phyloP scores from a whole-genome alignment of 306 rosid species.

The Citrullus colocynthis region DNA sequence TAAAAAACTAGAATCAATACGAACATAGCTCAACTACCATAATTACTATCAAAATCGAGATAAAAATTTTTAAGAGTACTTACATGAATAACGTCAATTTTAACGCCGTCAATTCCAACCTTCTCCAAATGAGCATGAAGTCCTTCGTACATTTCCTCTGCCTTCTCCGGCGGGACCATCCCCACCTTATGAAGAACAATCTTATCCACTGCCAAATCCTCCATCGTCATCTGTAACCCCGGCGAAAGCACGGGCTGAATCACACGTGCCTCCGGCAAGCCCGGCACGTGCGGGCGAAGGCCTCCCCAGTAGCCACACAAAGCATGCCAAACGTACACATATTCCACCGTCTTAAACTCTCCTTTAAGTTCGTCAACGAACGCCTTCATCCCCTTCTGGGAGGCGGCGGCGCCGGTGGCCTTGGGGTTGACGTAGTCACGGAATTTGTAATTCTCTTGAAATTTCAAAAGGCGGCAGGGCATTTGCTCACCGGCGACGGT shows the following conservation, averaged over 20 bases:
- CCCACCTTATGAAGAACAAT: constrained; percentile 56
- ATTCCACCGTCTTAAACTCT: constrained; percentile 46
- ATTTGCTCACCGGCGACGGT: constrained; percentile 75
- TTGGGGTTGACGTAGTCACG: constrained; percentile 33
- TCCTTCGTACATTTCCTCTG: constrained; percentile 59
- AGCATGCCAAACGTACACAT: constrained; percentile 95
- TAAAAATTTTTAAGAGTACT: background rate
- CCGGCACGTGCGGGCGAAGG: constrained; percentile 50
- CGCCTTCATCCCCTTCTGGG: constrained; percentile 44
- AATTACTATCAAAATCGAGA: no score
- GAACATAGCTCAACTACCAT: no score
- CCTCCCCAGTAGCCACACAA: constrained; percentile 97
- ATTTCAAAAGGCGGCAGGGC: constrained; percentile 75
- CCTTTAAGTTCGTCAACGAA: constrained; percentile 59
- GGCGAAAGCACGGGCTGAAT: constrained; percentile 37
- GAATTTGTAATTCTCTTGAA: constrained; percentile 61
- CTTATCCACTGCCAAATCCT: constrained; percentile 88
- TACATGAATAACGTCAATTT: constrained; percentile 90
- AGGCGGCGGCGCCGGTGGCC: background rate
- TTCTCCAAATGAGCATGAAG: constrained; percentile 58
- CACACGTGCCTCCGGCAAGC: constrained; percentile 37
- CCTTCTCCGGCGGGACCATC: constrained; percentile 59
- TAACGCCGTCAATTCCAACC: constrained; percentile 81
- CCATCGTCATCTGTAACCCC: constrained; percentile 61
- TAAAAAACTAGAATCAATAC: no score